Evolutionary conservation across 1,139 yeast genomes (phyloP).

Genomic region (Pichia sp.): DNA sequence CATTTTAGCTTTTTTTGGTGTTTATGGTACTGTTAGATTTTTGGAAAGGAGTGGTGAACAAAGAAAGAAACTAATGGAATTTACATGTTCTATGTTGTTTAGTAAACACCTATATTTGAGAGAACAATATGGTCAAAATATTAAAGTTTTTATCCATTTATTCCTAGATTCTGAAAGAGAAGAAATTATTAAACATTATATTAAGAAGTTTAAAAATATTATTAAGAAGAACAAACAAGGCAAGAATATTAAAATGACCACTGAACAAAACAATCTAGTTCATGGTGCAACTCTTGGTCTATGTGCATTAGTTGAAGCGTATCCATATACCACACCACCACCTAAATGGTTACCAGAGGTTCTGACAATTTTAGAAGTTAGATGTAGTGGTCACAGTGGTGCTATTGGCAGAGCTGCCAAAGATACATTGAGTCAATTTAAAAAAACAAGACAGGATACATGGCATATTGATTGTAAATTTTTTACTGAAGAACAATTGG

Average conservation of each 20-base stretch:
- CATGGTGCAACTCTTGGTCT: constrained; percentile 90
- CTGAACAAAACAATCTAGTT: constrained; percentile 38
- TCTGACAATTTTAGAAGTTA: constrained; percentile 62
- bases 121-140: constrained; percentile 65
- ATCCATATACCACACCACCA: constrained; percentile 87
- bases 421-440: constrained; percentile 73
- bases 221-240: constrained; percentile 31
- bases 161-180: constrained; percentile 55
- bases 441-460: constrained; percentile 89
- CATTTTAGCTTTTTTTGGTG: constrained; percentile 65
- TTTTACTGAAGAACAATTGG: constrained; percentile 74
- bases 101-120: constrained; percentile 72
- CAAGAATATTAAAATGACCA: constrained; percentile 27
- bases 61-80: constrained; percentile 44
- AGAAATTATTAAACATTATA: constrained; percentile 32
- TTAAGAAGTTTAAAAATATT: constrained; percentile 34
- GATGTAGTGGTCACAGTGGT: constrained; percentile 67
- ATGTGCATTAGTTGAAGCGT: constrained; percentile 85
- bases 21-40: constrained; percentile 67
- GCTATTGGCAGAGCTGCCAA: constrained; percentile 82
- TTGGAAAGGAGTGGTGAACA: constrained; percentile 48
- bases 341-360: constrained; percentile 85
- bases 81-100: constrained; percentile 49
- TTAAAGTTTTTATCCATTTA: constrained; percentile 78
- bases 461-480: constrained; percentile 87